Base-by-base conservation (phyloP, 345 rosid genomes). In the Brassica rapa region DNA sequence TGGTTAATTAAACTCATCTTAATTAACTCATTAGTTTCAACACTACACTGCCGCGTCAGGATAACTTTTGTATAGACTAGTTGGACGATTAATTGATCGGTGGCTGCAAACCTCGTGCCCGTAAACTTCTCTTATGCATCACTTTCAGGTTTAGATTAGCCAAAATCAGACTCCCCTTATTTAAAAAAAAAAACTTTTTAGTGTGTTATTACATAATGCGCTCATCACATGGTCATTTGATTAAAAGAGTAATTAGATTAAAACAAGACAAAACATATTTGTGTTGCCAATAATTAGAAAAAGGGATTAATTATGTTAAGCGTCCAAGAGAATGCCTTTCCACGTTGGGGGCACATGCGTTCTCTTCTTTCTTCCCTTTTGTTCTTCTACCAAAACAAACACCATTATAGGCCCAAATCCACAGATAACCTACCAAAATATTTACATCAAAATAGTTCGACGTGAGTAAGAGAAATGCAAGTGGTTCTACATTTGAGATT, bases 331-430 rank as follows among this genome's bases (percentile, higher is more conserved):
- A 74, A 74, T 74, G 59, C 66, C 75, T 80, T 79, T 80, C 66
- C 82, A 80, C 82, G 78, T 80, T 80, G 37, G 57, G 71, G n/a
- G 82, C 82, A 80, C 82, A 80, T 80, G 82, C 65, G 24, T 61
- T 61, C 65, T 78, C 62, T 43, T 79, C 33, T 67, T 72, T 72
- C 19, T 71, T n/a, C 39, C 4, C 10, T 8, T 37, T 63, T 63
- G 25, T 5, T 3, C 27, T 49, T 68, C 39, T 57, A 57, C 55
- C 27, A 72, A 55, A 71, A 77, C 62, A 23, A 56, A 56, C 14
- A 56, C 62, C 72, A 30, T 66, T 24, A 59, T 27, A 78, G 63
- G 61, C 62, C 49, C 25, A 71, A 71, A 57, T 29, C 59, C 11
- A 27, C 63, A 35, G 8, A 61, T 61, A 62, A 69, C 3, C 10